Evolutionary conservation across 768 basidiomycete genomes (phyloP).

Genomic region (Kwoniella europaea): DNA sequence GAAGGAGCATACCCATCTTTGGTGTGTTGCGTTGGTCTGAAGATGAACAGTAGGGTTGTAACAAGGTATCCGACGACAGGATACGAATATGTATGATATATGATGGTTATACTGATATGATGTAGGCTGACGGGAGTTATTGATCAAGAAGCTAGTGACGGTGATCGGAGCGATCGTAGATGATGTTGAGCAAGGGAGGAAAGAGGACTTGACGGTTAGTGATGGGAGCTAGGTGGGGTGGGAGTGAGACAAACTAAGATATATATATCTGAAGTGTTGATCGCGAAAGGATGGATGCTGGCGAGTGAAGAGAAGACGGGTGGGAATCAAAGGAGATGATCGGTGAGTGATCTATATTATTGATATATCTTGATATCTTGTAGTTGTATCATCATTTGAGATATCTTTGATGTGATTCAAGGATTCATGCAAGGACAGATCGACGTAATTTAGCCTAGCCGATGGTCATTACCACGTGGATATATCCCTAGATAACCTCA

Average conservation of each 20-base stretch:
- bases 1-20: conserved; percentile 53
- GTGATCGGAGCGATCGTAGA: neutral
- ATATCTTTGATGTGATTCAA: neutral
- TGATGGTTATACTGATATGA: neutral
- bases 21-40: neutral
- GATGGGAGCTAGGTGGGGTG: too few relatives aligned
- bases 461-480: neutral
- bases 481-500: neutral
- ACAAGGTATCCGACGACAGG: neutral
- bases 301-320: neutral
- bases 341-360: neutral
- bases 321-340: neutral
- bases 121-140: neutral
- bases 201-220: conserved; percentile 13
- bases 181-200: neutral
- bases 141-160: neutral
- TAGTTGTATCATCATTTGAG: neutral
- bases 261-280: neutral
- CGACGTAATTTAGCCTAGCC: neutral
- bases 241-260: neutral
- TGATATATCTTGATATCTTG: neutral
- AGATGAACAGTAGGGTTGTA: neutral
- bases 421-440: neutral
- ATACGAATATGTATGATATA: neutral
- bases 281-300: neutral